Evolutionary conservation across 495 filamentous ascomycete species (phyloP).

Genomic region (Penicillium egyptiacum): DNA sequence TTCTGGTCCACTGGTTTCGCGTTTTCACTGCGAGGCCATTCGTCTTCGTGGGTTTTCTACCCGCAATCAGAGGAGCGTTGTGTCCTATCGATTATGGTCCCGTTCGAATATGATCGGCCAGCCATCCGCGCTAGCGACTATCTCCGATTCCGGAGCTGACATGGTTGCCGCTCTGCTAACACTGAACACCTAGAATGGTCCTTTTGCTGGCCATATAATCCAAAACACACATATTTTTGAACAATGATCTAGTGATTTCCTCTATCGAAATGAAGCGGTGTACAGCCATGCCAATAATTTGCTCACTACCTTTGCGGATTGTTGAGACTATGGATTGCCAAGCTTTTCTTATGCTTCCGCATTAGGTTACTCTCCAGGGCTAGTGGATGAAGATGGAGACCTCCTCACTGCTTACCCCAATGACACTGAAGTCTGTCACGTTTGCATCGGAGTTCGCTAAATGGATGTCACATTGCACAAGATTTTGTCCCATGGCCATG

Average conservation of each 20-base stretch:
- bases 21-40: not conserved
- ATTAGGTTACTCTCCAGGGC: slow-evolving; percentile 19
- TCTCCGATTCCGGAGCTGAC: not conserved
- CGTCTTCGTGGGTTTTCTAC: not conserved
- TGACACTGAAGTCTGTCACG: slow-evolving; percentile 41
- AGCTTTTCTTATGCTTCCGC: slow-evolving; percentile 28
- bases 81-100: not conserved
- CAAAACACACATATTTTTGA: not conserved
- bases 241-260: not conserved
- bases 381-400: slow-evolving; percentile 14
- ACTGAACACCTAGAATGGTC: not conserved
- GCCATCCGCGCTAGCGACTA: not conserved
- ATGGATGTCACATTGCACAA: slow-evolving; percentile 18
- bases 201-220: not conserved
- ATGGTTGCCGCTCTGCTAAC: not conserved
- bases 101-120: not conserved
- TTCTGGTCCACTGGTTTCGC: not conserved
- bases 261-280: not conserved
- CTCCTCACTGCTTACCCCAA: slow-evolving; percentile 12
- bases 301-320: not conserved
- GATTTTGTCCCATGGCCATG: slow-evolving; percentile 17
- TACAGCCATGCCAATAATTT: not conserved
- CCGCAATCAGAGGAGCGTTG: not conserved
- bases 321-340: not conserved
- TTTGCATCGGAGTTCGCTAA: slow-evolving; percentile 23